These are phyloP conservation scores for Aureobasidium namibiae DNA, from an alignment of 2,329 filamentous ascomycete genomes.

Conservation along the genomic window DNA sequence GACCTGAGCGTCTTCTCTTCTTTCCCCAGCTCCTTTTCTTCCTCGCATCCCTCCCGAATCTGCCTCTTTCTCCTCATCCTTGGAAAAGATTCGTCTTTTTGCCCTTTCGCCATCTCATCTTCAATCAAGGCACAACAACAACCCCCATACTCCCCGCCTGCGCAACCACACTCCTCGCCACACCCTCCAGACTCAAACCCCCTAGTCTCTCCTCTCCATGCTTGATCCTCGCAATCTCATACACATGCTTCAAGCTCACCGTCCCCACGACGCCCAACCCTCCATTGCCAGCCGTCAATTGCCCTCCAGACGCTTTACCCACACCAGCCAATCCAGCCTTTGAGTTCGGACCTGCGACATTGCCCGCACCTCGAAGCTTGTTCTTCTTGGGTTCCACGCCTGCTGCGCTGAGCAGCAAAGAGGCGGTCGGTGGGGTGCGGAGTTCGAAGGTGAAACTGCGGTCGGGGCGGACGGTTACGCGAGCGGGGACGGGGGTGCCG, in stretches of 20 bases:
- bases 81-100: neutral
- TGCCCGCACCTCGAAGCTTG: slow-evolving; percentile 62
- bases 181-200: slow-evolving; percentile 74
- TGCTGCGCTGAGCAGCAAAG: slow-evolving; percentile 76
- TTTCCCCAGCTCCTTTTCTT: neutral
- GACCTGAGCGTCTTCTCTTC: too few relatives aligned
- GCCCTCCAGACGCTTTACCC: slow-evolving; percentile 27
- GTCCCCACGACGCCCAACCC: slow-evolving; percentile 73
- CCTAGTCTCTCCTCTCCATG: slow-evolving; percentile 40
- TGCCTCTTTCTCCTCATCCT: neutral
- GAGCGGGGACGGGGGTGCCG: slow-evolving; percentile 82
- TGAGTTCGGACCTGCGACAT: slow-evolving; percentile 38
- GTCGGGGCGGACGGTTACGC: slow-evolving; percentile 86
- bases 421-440: slow-evolving; percentile 89
- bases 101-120: neutral
- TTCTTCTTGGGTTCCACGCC: slow-evolving; percentile 68
- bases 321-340: slow-evolving; percentile 28
- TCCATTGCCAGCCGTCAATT: slow-evolving; percentile 42
- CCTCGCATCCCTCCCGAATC: neutral
- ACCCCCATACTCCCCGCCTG: slow-evolving; percentile 44
- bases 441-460: slow-evolving; percentile 89
- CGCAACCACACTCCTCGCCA: slow-evolving; percentile 63
- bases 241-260: slow-evolving; percentile 89
- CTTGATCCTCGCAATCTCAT: slow-evolving; percentile 97
- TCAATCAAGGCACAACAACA: slow-evolving; percentile 34